A percentile compares a stretch with the other conserved stretches of the same genome.
Conservation (phyloP, 2,329 filamentous ascomycete genomes). For the Trichoderma gracile region DNA sequence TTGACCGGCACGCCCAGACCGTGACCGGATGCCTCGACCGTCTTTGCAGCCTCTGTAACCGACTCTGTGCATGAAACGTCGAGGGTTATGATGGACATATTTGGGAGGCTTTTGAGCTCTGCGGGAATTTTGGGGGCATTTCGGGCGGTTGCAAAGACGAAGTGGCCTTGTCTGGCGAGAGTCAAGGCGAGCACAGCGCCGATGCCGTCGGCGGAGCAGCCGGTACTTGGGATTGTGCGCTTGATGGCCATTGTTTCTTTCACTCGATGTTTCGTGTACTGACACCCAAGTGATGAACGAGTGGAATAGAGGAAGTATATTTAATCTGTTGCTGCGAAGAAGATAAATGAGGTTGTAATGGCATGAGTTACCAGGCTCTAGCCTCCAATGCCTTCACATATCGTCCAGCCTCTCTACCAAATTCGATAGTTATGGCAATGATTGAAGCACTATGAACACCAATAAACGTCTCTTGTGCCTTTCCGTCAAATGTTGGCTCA, state of each 20-base stretch:
- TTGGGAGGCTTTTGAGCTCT: constrained; percentile 29
- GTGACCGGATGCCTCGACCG: constrained; percentile 15
- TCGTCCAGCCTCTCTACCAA: too few species aligned
- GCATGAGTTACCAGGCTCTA: background rate
- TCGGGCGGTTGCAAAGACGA: constrained; percentile 38
- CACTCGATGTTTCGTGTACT: too few species aligned
- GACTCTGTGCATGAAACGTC: constrained; percentile 36
- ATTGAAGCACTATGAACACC: background rate
- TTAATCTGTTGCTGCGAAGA: background rate
- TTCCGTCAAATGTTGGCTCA: background rate
- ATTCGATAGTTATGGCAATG: too few species aligned
- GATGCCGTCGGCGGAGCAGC: constrained; percentile 33
- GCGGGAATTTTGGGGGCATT: constrained; percentile 33
- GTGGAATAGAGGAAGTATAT: too few species aligned
- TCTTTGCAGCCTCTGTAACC: constrained; percentile 30
- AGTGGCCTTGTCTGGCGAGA: constrained; percentile 30
- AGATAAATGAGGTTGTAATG: background rate
- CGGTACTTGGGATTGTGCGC: constrained; percentile 32
- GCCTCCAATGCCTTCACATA: background rate
- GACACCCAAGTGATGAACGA: too few species aligned
- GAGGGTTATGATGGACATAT: constrained; percentile 33
- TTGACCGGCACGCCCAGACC: constrained; percentile 38
- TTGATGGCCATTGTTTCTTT: background rate
- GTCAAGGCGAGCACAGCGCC: constrained; percentile 31
- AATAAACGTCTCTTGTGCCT: background rate